A percentile compares a stretch with the other conserved stretches of the same genome.
Evolutionary conservation across 192 early-diverging fungal genomes (phyloP).

Genomic region (Oehlia diaphana): DNA sequence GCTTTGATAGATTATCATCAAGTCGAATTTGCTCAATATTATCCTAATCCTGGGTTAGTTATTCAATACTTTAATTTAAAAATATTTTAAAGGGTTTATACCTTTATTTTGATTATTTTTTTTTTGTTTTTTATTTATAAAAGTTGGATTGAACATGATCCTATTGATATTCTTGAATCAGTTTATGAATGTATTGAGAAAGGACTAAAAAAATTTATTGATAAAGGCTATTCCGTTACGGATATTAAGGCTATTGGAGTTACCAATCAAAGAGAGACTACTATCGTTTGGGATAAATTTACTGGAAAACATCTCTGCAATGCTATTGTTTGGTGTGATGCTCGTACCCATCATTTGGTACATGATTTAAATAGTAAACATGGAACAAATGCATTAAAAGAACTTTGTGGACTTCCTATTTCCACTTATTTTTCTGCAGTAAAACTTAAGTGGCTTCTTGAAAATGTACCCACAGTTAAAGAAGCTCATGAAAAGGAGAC

Average conservation of each 20-base stretch:
- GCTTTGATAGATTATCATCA: slow-evolving; percentile 73
- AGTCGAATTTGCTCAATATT: slow-evolving; percentile 77
- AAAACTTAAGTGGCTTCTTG: slow-evolving; percentile 91
- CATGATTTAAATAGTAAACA: slow-evolving; percentile 52
- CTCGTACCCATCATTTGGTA: slow-evolving; percentile 78
- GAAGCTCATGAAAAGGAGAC: slow-evolving; percentile 70
- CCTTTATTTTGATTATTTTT: no score
- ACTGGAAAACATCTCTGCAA: slow-evolving; percentile 80
- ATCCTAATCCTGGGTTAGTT: slow-evolving; percentile 70
- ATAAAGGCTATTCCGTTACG: slow-evolving; percentile 55
- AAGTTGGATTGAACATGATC: slow-evolving; percentile 91
- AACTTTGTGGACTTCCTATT: slow-evolving; percentile 82
- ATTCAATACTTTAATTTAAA: neutral
- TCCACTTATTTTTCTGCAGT: slow-evolving; percentile 92
- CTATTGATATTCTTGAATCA: slow-evolving; percentile 68
- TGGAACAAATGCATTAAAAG: slow-evolving; percentile 41
- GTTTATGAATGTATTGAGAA: slow-evolving; percentile 68
- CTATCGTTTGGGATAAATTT: slow-evolving; percentile 82
- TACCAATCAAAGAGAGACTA: slow-evolving; percentile 95
- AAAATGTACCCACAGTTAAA: slow-evolving; percentile 73
- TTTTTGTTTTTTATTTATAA: neutral
- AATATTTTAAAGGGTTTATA: no score
- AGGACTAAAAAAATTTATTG: slow-evolving; percentile 60
- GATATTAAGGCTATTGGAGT: slow-evolving; percentile 78
- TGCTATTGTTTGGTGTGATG: slow-evolving; percentile 93